These are phyloP conservation scores for Nemania abortiva DNA, from an alignment of 2,329 filamentous ascomycete genomes.

Conservation along the genomic window DNA sequence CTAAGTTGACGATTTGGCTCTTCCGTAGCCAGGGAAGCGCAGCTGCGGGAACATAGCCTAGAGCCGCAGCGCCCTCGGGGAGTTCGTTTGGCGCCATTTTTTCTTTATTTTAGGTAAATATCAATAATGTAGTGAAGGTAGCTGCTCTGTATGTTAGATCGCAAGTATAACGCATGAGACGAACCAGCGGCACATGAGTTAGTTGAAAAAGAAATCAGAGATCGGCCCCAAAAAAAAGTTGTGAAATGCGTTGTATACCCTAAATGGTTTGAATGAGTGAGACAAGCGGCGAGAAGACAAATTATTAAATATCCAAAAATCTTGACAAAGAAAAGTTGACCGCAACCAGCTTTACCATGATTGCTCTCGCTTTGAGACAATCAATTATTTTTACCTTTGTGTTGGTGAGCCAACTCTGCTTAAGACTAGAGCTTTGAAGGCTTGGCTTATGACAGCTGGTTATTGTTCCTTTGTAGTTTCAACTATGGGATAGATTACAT, in stretches of 20 bases:
- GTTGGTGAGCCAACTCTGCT: neutral
- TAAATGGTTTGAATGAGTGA: neutral
- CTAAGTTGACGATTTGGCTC: slow-evolving; percentile 16
- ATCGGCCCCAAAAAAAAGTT: neutral
- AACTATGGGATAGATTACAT: no score
- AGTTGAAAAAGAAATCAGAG: neutral
- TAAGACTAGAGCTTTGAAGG: neutral
- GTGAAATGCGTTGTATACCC: no score
- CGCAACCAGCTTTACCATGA: slow-evolving; percentile 21
- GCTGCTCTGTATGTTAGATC: neutral
- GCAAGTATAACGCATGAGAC: neutral
- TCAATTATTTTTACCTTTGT: slow-evolving; percentile 5
- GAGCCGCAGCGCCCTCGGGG: neutral
- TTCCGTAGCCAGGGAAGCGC: slow-evolving; percentile 2
- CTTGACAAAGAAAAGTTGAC: slow-evolving; percentile 17
- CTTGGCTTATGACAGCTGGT: no score
- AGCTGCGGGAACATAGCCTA: neutral
- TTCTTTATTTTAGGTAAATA: neutral
- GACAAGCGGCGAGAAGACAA: neutral
- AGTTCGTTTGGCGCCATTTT: slow-evolving; percentile 4
- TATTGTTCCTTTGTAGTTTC: no score
- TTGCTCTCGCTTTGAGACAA: slow-evolving; percentile 13
- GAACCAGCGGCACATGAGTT: neutral
- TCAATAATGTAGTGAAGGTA: neutral
- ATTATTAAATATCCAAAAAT: neutral